Evolutionary conservation across 306 rosid genomes (phyloP).

Genomic region (Begonia fuchsioides): DNA sequence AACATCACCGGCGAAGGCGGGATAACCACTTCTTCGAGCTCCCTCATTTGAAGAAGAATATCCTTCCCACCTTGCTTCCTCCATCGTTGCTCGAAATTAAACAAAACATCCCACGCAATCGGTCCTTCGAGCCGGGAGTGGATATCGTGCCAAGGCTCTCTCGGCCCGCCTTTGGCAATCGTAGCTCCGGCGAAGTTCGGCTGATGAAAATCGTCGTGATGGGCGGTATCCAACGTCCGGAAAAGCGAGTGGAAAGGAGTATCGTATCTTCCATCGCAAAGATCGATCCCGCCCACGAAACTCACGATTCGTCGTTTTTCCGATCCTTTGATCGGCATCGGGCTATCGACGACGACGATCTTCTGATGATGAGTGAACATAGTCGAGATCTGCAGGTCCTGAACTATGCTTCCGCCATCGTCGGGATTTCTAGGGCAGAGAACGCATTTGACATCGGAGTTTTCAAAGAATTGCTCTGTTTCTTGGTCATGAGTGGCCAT

Average conservation of each 20-base stretch:
- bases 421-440: constrained; percentile 73
- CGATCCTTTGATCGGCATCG: constrained; percentile 32
- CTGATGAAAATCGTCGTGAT: constrained; percentile 60
- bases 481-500: constrained; percentile 79
- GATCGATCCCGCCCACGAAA: constrained; percentile 68
- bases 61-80: constrained; percentile 71
- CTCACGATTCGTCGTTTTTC: constrained; percentile 47
- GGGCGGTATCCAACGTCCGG: constrained; percentile 57
- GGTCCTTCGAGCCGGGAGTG: constrained; percentile 74
- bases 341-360: constrained; percentile 58
- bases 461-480: constrained; percentile 26
- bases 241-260: constrained; percentile 58
- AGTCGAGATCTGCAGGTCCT: constrained; percentile 44
- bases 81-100: constrained; percentile 70
- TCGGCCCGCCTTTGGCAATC: constrained; percentile 58
- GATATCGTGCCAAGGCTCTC: constrained; percentile 76
- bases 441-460: constrained; percentile 49
- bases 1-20: constrained; percentile 56
- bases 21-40: constrained; percentile 40
- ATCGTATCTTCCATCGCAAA: constrained; percentile 70
- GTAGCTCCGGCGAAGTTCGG: constrained; percentile 51
- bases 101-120: constrained; percentile 66
- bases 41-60: constrained; percentile 35
- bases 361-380: constrained; percentile 82
- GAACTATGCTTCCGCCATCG: constrained; percentile 53